Conservation (phyloP, 169 alveolate species). For the Cryptosporidium parvum region DNA sequence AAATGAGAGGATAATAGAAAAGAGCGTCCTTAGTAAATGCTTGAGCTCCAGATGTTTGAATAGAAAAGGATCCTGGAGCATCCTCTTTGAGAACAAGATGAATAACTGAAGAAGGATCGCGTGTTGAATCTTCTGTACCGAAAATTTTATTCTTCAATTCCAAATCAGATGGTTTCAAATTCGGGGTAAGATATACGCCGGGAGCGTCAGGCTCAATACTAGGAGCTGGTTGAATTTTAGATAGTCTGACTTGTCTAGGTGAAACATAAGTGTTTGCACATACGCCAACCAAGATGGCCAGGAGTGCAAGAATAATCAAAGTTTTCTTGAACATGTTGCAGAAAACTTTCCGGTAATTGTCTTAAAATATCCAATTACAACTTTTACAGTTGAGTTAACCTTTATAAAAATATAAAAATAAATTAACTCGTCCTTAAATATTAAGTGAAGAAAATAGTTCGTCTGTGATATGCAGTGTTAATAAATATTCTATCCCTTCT, state of each 20-base stretch:
- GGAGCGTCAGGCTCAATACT: conserved; percentile 6
- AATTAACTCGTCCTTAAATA: conserved; percentile 34
- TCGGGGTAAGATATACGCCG: conserved; percentile 44
- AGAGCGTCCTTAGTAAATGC: conserved; percentile 32
- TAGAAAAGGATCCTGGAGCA: background rate
- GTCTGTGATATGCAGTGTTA: conserved; percentile 3
- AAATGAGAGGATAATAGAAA: conserved; percentile 63
- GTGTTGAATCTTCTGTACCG: background rate
- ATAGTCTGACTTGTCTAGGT: conserved; percentile 40
- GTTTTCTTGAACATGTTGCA: conserved; percentile 1
- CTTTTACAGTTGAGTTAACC: conserved; percentile 8
- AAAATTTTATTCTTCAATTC: background rate
- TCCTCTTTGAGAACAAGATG: conserved; percentile 15
- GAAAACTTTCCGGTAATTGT: conserved; percentile 9
- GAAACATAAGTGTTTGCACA: conserved; percentile 9
- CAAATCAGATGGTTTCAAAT: conserved; percentile 46
- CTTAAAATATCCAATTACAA: background rate
- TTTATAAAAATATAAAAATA: conserved; percentile 9
- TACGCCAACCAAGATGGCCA: background rate
- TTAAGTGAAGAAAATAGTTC: background rate
- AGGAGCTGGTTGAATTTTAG: background rate
- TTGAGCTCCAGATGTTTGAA: conserved; percentile 28
- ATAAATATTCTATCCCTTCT: conserved; percentile 14
- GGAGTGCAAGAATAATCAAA: conserved; percentile 8
- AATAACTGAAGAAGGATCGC: background rate